These are phyloP conservation scores for Aureobasidium lini DNA, from an alignment of 2,329 filamentous ascomycete genomes.

Conservation along the genomic window DNA sequence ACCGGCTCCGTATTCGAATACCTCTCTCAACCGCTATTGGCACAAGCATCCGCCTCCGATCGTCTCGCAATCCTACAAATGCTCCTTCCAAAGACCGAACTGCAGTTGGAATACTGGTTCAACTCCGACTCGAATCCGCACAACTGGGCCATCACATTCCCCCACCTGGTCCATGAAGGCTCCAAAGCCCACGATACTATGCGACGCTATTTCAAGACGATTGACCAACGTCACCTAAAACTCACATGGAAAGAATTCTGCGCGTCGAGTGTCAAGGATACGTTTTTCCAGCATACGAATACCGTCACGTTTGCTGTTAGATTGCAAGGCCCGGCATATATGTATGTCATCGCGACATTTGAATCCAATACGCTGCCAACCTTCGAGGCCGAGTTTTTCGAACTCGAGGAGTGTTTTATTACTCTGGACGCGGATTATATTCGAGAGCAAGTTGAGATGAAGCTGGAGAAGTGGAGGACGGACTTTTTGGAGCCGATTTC, in stretches of 20 bases:
- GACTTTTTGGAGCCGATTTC: not conserved
- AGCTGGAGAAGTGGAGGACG: not conserved
- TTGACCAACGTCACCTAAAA: not conserved
- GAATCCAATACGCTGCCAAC: too few species aligned
- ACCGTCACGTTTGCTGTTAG: not conserved
- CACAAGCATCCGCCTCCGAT: not conserved
- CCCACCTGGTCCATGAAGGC: not conserved
- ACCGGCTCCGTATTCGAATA: not conserved
- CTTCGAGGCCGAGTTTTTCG: too few species aligned
- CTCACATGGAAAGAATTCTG: not conserved
- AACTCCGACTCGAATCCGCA: not conserved
- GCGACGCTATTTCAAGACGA: too few species aligned
- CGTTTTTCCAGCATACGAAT: not conserved
- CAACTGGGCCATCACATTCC: not conserved
- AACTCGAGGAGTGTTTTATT: not conserved
- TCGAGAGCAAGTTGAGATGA: not conserved
- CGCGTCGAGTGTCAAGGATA: not conserved
- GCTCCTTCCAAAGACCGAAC: not conserved
- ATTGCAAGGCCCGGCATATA: not conserved
- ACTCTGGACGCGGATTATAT: not conserved
- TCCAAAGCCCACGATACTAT: too few species aligned
- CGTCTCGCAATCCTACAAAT: not conserved
- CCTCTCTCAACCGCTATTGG: not conserved
- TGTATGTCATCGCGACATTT: not conserved
- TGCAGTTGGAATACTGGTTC: not conserved